Conservation (phyloP, 768 basidiomycete species). For the Hericium alpestre region DNA sequence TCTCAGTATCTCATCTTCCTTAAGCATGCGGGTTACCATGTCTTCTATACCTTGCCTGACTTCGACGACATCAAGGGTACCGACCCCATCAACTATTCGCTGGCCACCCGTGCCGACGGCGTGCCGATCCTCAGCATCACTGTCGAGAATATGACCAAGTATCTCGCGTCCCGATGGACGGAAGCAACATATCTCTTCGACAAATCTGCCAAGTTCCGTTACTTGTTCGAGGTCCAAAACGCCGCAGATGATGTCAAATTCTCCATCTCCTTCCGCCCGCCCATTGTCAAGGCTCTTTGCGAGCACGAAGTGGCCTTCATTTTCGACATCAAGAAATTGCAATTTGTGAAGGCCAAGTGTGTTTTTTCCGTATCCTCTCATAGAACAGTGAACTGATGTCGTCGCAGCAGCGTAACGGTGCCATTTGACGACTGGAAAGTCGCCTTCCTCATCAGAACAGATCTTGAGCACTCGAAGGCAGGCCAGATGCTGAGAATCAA, state of each 20-base stretch:
- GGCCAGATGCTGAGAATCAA: slow-evolving; percentile 17
- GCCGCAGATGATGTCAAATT: slow-evolving; percentile 11
- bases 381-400: background rate
- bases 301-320: slow-evolving; percentile 19
- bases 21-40: slow-evolving; percentile 9
- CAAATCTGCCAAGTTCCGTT: background rate
- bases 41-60: slow-evolving; percentile 13
- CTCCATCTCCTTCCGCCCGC: slow-evolving; percentile 18
- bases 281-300: slow-evolving; percentile 18
- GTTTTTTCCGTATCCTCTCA: background rate
- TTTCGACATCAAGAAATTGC: slow-evolving; percentile 16
- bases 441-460: slow-evolving; percentile 16
- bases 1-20: slow-evolving; percentile 10
- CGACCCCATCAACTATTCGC: slow-evolving; percentile 11
- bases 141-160: background rate
- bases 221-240: background rate
- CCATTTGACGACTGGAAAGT: slow-evolving; percentile 12
- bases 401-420: background rate
- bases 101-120: background rate
- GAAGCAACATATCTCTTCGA: background rate
- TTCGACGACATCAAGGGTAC: slow-evolving; percentile 11
- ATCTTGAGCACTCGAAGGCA: slow-evolving; percentile 10
- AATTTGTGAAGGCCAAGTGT: slow-evolving; percentile 2
- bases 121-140: background rate
- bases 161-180: background rate